Conservation (phyloP, 2,329 filamentous ascomycete species). For the Calonectria leucothoes region DNA sequence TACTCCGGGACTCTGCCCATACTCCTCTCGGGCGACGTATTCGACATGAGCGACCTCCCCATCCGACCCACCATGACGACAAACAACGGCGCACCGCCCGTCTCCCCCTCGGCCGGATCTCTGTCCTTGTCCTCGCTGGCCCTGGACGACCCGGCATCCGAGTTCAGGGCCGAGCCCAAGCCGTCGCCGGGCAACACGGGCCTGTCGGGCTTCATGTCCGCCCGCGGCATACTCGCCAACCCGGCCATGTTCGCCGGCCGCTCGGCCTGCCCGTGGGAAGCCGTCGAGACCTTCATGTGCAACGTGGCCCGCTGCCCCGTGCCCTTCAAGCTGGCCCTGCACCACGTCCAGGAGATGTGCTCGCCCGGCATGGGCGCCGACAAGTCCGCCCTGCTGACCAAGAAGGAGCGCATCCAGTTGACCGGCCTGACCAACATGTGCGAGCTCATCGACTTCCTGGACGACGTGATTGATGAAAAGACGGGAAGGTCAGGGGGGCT, state of each 20-base stretch:
- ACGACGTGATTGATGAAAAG: constrained; percentile 57
- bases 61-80: constrained; percentile 48
- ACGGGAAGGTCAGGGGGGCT: constrained; percentile 46
- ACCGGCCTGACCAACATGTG: constrained; percentile 63
- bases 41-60: constrained; percentile 64
- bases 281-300: constrained; percentile 71
- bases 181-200: constrained; percentile 57
- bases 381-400: constrained; percentile 65
- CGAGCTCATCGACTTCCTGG: constrained; percentile 71
- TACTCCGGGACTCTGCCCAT: constrained; percentile 69
- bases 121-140: constrained; percentile 46
- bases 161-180: constrained; percentile 17
- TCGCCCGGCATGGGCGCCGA: constrained; percentile 65
- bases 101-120: constrained; percentile 32
- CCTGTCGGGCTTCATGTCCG: constrained; percentile 76
- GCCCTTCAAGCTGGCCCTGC: constrained; percentile 71
- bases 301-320: constrained; percentile 68
- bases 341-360: constrained; percentile 77
- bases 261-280: constrained; percentile 69
- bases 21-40: constrained; percentile 77
- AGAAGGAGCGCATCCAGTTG: constrained; percentile 64
- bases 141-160: constrained; percentile 36
- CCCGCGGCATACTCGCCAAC: constrained; percentile 74
- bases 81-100: constrained; percentile 36
- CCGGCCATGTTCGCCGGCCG: constrained; percentile 73